Evolutionary conservation across 257 asterid species (phyloP).

Genomic region (Nicotiana knightiana): DNA sequence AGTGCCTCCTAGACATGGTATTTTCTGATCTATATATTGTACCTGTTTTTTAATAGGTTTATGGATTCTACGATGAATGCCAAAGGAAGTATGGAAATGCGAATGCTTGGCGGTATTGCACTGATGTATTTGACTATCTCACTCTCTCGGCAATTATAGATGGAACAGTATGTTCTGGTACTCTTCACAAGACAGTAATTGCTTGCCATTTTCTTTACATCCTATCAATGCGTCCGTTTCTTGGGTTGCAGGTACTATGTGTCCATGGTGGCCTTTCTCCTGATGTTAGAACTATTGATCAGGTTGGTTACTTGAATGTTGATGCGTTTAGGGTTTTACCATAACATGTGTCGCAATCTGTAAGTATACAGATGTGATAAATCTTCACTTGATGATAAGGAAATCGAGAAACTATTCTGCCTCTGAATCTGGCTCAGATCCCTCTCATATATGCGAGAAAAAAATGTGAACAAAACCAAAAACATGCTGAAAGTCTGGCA

Average conservation of each 20-base stretch:
- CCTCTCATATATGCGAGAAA: too few species aligned
- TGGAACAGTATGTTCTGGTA: slow-evolving; percentile 61
- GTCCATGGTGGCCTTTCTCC: slow-evolving; percentile 99
- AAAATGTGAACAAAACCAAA: too few species aligned
- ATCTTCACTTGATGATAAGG: background rate
- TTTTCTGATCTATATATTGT: background rate
- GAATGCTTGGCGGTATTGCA: slow-evolving; percentile 99
- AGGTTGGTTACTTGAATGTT: slow-evolving; percentile 38
- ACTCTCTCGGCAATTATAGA: slow-evolving; percentile 95
- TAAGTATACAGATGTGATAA: background rate
- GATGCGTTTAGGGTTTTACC: background rate
- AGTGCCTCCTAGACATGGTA: background rate
- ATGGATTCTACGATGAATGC: slow-evolving; percentile 99
- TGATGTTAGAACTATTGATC: slow-evolving; percentile 90
- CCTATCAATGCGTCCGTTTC: background rate
- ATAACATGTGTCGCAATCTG: background rate
- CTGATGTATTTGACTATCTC: slow-evolving; percentile 94
- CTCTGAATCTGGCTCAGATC: too few species aligned
- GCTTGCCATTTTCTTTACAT: background rate
- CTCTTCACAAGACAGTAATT: slow-evolving; percentile 2
- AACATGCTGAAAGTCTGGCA: too few species aligned
- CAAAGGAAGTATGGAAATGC: slow-evolving; percentile 98
- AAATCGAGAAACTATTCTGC: background rate
- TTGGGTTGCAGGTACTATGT: slow-evolving; percentile 70
- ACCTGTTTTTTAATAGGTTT: slow-evolving; percentile 50